Conservation (phyloP, 2,329 filamentous ascomycete species). For the Epicoccum sorghinum region DNA sequence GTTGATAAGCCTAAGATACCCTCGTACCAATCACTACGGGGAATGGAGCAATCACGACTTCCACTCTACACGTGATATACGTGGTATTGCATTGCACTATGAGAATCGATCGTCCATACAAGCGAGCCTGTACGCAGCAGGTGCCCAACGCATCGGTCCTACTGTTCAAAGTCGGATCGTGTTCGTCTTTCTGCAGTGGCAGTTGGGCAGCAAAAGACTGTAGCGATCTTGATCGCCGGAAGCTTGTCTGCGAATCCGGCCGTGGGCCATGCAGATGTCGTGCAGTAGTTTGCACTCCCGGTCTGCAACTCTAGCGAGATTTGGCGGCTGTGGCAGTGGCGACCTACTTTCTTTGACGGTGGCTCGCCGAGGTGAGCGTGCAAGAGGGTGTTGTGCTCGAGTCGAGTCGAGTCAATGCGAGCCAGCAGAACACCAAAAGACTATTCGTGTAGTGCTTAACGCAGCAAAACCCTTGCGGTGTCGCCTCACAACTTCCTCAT, state of each 20-base stretch:
- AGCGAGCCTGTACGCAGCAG: neutral
- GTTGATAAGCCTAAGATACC: no score
- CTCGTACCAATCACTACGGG: no score
- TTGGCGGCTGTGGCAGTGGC: neutral
- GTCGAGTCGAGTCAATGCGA: conserved; percentile 3
- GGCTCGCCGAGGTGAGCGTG: no score
- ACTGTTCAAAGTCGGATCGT: neutral
- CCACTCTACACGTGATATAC: neutral
- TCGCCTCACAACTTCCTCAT: neutral
- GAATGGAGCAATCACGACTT: no score
- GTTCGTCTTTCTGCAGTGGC: neutral
- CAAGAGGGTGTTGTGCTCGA: conserved; percentile 8
- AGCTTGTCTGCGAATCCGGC: neutral
- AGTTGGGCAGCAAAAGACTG: conserved; percentile 7
- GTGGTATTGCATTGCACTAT: neutral
- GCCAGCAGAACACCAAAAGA: neutral
- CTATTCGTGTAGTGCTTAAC: neutral
- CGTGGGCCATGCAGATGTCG: neutral
- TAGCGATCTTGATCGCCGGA: neutral
- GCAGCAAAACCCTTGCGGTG: conserved; percentile 7
- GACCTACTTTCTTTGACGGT: neutral
- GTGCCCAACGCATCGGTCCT: conserved; percentile 4
- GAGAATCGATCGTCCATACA: neutral
- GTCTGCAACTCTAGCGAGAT: conserved; percentile 6
- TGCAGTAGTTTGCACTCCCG: conserved; percentile 3